Conservation (phyloP, 164 flowering plant genomes). For the Cinnamomum micranthum region DNA sequence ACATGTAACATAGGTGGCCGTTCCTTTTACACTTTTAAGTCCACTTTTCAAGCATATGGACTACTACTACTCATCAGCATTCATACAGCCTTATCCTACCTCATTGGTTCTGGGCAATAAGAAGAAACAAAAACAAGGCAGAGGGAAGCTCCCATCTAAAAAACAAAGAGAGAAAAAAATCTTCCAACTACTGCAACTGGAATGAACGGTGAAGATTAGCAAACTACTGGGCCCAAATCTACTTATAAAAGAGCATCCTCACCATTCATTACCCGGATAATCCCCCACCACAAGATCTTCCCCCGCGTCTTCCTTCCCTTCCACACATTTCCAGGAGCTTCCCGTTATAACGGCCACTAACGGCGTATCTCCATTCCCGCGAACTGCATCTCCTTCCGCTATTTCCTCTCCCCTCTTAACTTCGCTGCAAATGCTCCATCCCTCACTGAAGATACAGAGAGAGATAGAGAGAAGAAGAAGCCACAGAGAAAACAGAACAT, state of each 20-base stretch:
- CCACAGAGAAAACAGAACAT: background rate
- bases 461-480: background rate
- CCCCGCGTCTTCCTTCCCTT: background rate
- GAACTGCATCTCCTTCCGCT: background rate
- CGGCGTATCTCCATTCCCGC: background rate
- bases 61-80: no score
- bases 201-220: background rate
- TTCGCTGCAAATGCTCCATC: background rate
- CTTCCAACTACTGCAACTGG: background rate
- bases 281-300: background rate
- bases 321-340: background rate
- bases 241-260: background rate
- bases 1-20: no score
- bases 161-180: background rate
- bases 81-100: no score
- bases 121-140: no score
- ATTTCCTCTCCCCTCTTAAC: background rate
- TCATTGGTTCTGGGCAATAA: no score
- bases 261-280: no score
- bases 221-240: background rate
- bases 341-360: background rate
- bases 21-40: no score
- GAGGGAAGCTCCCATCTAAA: background rate
- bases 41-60: no score
- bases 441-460: background rate